phyloP scores from a whole-genome alignment of 805 yeast species.

The Yamadazyma scolyti region DNA sequence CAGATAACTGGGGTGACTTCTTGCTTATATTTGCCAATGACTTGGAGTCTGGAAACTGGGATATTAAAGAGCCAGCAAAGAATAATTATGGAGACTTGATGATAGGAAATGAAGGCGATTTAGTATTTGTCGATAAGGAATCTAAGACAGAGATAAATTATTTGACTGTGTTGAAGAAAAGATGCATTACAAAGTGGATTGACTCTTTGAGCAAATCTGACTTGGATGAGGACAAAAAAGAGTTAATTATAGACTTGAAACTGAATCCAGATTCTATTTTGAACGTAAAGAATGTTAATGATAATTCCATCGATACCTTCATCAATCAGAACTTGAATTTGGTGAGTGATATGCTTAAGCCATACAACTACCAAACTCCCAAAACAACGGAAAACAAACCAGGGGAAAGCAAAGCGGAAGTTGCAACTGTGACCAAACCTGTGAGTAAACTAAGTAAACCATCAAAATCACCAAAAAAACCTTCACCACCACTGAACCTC shows the following conservation, averaged over 20 bases:
- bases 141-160: slow-evolving; percentile 42
- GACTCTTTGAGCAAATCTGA: slow-evolving; percentile 17
- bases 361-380: background rate
- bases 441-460: background rate
- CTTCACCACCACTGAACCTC: background rate
- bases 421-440: background rate
- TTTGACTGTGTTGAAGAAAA: slow-evolving; percentile 34
- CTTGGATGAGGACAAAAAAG: slow-evolving; percentile 8
- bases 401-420: background rate
- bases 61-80: slow-evolving; percentile 56
- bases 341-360: slow-evolving; percentile 5
- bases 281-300: slow-evolving; percentile 14
- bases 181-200: slow-evolving; percentile 33
- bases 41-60: slow-evolving; percentile 78
- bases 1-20: slow-evolving; percentile 88
- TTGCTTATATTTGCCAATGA: slow-evolving; percentile 80
- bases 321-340: slow-evolving; percentile 26
- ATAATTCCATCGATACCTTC: slow-evolving; percentile 25
- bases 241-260: slow-evolving; percentile 17
- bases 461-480: slow-evolving; percentile 1
- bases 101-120: slow-evolving; percentile 68
- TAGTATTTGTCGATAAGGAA: slow-evolving; percentile 62
- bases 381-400: background rate
- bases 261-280: slow-evolving; percentile 17
- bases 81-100: slow-evolving; percentile 49